Evolutionary conservation across 352 stramenopile species (phyloP), one percentile per base, ranked within the genome.

Genomic region (Phytophthora constricta): DNA sequence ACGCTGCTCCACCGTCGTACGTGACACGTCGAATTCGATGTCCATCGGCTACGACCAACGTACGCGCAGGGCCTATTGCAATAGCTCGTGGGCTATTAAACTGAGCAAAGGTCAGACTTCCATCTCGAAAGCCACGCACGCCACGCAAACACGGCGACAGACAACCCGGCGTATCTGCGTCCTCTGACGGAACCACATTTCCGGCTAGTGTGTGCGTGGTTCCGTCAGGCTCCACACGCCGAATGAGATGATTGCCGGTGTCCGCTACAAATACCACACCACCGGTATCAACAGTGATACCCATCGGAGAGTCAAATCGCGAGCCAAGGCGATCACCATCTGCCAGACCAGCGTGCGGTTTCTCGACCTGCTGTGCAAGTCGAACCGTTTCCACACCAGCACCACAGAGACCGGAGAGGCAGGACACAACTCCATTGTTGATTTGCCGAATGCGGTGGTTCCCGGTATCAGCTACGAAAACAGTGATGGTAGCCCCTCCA

Each of bases 61-160:
- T 97, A 9, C 80, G 84, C 46, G 91, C 76, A 8, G 68, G 70
- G 11, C 87, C 90, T 23, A 98, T 72, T 8, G 91, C 80, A 11
- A 99, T 91, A 51, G 97, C 92, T 0, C 89, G 87, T 19, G 97
- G 97, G 73, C 96, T 97, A 53, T 94, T 92, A 66, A 99, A 99
- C 42, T 89, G 74, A 41, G 90, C 84, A 56, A 80, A 81, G 9
- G 85, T 96, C n/a, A 96, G 66, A 27, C 80, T 94, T 1, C 95
- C 95, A 61, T 98, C 95, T 17, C 74, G 70, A 59, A 90, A 95
- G 9, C 96, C 96, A 22, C 77, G 76, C 22, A 97, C 84, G n/a
- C 95, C 95, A 4, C 83, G 61, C 13, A 98, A 65, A 76, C 95
- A 99, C 0, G 95, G 95, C 13, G 92, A 68, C 14, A 93, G 79